Conservation (phyloP, 768 basidiomycete species). For the Strobilomyces dryophilus region DNA sequence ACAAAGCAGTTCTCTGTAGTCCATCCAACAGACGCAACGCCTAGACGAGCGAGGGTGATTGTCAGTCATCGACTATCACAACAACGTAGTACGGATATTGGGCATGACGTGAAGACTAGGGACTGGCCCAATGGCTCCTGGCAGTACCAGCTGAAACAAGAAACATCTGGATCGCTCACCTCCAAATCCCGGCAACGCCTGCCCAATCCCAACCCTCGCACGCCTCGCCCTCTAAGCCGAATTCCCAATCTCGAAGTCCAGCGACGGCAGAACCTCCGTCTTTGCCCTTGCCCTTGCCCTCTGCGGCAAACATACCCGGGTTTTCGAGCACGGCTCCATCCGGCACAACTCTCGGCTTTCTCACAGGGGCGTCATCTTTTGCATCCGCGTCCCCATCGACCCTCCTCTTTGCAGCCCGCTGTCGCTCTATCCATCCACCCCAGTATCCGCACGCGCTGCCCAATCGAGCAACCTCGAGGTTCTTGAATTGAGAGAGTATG, state of each 20-base stretch:
- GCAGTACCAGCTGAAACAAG: neutral
- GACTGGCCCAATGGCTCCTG: neutral
- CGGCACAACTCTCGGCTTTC: constrained; percentile 14
- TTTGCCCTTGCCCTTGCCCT: constrained; percentile 17
- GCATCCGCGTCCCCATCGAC: neutral
- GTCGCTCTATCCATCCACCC: constrained; percentile 22
- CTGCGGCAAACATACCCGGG: neutral
- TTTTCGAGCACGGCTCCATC: constrained; percentile 12
- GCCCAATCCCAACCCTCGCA: constrained; percentile 58
- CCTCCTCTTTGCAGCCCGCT: neutral
- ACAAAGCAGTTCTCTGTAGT: constrained; percentile 53
- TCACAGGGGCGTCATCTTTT: neutral
- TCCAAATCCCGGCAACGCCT: constrained; percentile 50
- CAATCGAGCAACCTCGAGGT: constrained; percentile 36
- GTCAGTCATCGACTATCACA: neutral
- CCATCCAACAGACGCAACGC: constrained; percentile 56
- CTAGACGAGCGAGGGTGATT: constrained; percentile 23
- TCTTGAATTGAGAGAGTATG: constrained; percentile 27
- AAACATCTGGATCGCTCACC: constrained; percentile 31
- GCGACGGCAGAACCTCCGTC: neutral
- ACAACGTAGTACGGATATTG: neutral
- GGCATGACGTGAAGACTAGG: no score
- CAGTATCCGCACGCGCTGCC: constrained; percentile 42
- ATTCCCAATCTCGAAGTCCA: constrained; percentile 20
- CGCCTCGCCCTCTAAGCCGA: constrained; percentile 17